A percentile compares a stretch with the other conserved stretches of the same genome.
Conservation (phyloP, 2,329 filamentous ascomycete genomes). For the Ophiostoma quercus region DNA sequence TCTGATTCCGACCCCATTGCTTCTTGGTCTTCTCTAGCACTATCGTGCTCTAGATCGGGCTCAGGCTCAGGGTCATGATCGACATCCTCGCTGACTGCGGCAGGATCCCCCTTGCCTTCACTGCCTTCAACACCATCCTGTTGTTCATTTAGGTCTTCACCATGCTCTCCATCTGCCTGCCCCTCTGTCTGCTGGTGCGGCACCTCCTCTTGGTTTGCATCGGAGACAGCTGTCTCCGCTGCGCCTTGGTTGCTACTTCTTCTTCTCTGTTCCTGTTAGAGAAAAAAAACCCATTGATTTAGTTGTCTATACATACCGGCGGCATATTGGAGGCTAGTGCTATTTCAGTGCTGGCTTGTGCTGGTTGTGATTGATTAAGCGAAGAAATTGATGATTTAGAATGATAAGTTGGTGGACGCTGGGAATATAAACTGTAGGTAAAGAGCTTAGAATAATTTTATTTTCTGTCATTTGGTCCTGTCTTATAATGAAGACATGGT, state of each 20-base stretch:
- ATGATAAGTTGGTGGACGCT: neutral
- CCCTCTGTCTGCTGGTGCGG: neutral
- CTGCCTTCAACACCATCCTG: neutral
- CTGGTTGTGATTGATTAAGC: no score
- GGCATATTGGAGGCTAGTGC: neutral
- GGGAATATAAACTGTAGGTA: neutral
- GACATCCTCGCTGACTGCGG: neutral
- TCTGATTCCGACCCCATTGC: neutral
- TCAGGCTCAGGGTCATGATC: neutral
- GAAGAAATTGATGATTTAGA: no score
- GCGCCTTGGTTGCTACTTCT: neutral
- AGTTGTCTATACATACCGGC: neutral
- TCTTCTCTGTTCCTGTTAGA: neutral
- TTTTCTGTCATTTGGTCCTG: neutral
- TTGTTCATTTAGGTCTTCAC: neutral
- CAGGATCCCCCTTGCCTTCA: neutral
- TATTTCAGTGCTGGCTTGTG: neutral
- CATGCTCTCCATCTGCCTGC: neutral
- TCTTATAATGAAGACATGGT: neutral
- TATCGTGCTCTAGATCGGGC: neutral
- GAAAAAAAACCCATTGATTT: neutral
- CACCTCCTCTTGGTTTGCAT: neutral
- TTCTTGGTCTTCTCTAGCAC: neutral
- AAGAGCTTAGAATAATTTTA: neutral
- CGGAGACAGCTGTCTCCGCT: neutral